phyloP scores from a whole-genome alignment of 495 filamentous ascomycete species.

The Apodospora peruviana region DNA sequence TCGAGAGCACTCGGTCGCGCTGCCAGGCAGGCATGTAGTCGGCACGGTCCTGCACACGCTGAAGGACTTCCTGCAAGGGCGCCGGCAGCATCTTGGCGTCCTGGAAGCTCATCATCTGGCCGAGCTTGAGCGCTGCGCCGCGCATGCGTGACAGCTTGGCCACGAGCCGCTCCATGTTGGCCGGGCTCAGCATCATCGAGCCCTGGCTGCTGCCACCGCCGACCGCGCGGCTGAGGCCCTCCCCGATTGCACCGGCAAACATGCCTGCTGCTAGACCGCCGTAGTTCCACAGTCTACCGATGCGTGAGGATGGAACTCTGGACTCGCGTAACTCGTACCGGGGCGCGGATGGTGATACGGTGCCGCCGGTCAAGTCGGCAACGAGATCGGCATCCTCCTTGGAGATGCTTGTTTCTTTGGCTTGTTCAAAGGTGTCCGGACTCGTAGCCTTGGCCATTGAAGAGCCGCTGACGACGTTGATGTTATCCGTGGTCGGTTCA shows the following conservation, averaged over 20 bases:
- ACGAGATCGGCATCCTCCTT: slow-evolving; percentile 11
- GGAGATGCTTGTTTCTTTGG: background rate
- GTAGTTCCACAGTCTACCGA: slow-evolving; percentile 91
- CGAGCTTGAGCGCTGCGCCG: slow-evolving; percentile 94
- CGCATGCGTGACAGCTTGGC: slow-evolving; percentile 91
- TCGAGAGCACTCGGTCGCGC: slow-evolving; percentile 71
- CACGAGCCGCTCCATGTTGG: slow-evolving; percentile 88
- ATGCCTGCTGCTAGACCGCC: slow-evolving; percentile 88
- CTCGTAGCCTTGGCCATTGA: too few relatives aligned
- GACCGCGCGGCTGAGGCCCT: slow-evolving; percentile 67
- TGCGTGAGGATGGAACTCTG: slow-evolving; percentile 78
- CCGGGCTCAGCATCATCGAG: slow-evolving; percentile 80
- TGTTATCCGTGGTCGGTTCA: too few relatives aligned
- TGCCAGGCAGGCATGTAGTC: slow-evolving; percentile 97
- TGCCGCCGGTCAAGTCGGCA: slow-evolving; percentile 8
- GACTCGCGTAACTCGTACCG: slow-evolving; percentile 80
- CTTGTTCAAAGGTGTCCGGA: background rate
- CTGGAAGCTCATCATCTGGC: slow-evolving; percentile 97
- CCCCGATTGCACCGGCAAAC: slow-evolving; percentile 87
- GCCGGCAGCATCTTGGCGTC: slow-evolving; percentile 93
- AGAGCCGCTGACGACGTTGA: too few relatives aligned
- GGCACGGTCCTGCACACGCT: slow-evolving; percentile 91
- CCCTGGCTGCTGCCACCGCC: slow-evolving; percentile 52
- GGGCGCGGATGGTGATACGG: slow-evolving; percentile 5
- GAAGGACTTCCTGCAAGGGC: slow-evolving; percentile 77